Evolutionary conservation across 495 filamentous ascomycete genomes (phyloP), one percentile per base, ranked within the genome.

Genomic region (Penicillium diatomitis): DNA sequence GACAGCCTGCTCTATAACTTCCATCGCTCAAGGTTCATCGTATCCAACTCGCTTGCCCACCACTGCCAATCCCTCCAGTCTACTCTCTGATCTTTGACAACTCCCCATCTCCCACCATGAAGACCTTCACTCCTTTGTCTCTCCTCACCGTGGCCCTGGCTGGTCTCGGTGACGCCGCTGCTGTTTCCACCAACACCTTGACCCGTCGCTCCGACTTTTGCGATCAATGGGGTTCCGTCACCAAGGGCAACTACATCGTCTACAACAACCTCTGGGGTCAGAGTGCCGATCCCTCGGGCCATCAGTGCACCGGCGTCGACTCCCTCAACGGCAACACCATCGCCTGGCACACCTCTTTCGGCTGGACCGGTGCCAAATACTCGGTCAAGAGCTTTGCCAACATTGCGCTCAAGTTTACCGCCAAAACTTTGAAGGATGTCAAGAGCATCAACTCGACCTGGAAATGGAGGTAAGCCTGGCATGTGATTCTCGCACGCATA

Each of bases 381-480:
- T 64, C 69, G 47, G 81, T 84, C 46, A 85, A 85, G 70, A 79
- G 75, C 48, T 85, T 67, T 53, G 71, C 81, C 39, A 81, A 81
- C 43, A 76, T 67, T 10, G 71, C 69, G 0, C 63, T 74, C 31
- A 39, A 69, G 11, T 72, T 73, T 45, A 68, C 65, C 0, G 64
- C 63, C 7, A 74, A 68, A 55, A 60, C 66, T 41, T 49, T 84
- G 50, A 76, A 68, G n/a, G 55, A 59, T 8, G 67, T 83, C 44
- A 66, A 38, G 20, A 73, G 63, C 32, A 80, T 84, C 42, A 65
- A 70, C 5, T 71, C 77, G 5, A 69, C 58, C 8, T 78, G 73
- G 71, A 57, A 72, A 11, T 85, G 79, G 73, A 67, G 59, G 72
- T 81, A 64, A 53, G 65, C 51, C 32, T 42, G 1, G 20, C 20